Evolutionary conservation across 163 green algal genomes (phyloP).

Genomic region (Chlorella variabilis): DNA sequence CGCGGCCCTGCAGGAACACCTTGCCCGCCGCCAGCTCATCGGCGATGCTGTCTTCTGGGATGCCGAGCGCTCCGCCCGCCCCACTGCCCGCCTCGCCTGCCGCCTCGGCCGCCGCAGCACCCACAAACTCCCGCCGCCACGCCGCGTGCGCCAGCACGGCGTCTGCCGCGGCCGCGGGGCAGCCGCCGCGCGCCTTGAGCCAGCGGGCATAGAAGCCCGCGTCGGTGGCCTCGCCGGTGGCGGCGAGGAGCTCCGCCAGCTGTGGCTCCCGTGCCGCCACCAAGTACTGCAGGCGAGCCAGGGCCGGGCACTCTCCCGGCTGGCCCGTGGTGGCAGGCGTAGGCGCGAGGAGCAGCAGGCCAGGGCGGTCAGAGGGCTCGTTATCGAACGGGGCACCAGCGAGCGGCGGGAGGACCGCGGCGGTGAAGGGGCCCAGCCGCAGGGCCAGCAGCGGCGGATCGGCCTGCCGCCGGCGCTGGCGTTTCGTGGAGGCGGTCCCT

Average conservation of each 20-base stretch:
- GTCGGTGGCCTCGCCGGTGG: neutral
- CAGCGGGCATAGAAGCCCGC: slow-evolving; percentile 7
- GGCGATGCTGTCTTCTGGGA: slow-evolving; percentile 1
- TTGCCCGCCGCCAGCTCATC: slow-evolving; percentile 28
- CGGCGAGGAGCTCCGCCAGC: neutral
- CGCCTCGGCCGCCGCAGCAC: neutral
- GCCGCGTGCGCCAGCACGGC: slow-evolving; percentile 5
- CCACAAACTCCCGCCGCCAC: slow-evolving; percentile 10
- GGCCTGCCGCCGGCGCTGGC: neutral
- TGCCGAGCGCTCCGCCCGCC: neutral
- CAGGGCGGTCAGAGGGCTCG: too few relatives aligned
- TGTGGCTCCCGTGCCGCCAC: neutral
- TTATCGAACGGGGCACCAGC: too few relatives aligned
- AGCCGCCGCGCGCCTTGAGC: slow-evolving; percentile 18
- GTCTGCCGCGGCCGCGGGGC: neutral
- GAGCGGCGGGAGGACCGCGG: too few relatives aligned
- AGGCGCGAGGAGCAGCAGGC: neutral
- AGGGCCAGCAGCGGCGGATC: neutral
- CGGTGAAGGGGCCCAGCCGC: neutral
- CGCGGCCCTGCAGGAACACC: slow-evolving; percentile 22
- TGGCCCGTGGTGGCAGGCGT: neutral
- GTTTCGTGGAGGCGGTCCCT: too few relatives aligned
- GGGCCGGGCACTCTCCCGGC: neutral
- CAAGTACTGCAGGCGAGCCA: neutral
- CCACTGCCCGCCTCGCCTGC: neutral